phyloP scores from a whole-genome alignment of 2,329 filamentous ascomycete genomes.

The Aspergillus versicolor region DNA sequence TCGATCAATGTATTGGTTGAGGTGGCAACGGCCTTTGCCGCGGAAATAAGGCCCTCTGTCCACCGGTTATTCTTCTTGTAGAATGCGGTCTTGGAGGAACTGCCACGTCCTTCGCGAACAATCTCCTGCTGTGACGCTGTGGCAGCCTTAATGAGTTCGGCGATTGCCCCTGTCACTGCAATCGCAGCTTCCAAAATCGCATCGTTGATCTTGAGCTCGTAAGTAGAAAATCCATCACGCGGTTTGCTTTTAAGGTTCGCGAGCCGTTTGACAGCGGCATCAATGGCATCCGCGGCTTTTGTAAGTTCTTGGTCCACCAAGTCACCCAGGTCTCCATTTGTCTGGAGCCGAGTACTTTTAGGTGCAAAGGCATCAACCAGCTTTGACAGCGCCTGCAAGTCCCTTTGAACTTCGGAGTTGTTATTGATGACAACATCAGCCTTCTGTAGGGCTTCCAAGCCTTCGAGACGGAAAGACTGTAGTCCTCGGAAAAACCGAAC shows the following conservation, averaged over 20 bases:
- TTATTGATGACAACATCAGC: slow-evolving; percentile 96
- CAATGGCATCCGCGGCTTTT: slow-evolving; percentile 93
- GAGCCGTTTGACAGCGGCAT: slow-evolving; percentile 83
- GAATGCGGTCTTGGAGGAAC: slow-evolving; percentile 84
- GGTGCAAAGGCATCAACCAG: slow-evolving; percentile 89
- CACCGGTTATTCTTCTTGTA: slow-evolving; percentile 99
- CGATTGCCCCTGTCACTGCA: slow-evolving; percentile 91
- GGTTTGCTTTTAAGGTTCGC: slow-evolving; percentile 94
- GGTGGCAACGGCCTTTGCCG: slow-evolving; percentile 89
- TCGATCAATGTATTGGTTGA: slow-evolving; percentile 97
- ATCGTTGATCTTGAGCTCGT: slow-evolving; percentile 94
- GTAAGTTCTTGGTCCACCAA: slow-evolving; percentile 87
- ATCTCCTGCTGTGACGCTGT: slow-evolving; percentile 94
- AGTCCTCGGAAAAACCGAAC: slow-evolving; percentile 94
- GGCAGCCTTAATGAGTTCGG: slow-evolving; percentile 90
- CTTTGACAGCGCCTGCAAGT: slow-evolving; percentile 90
- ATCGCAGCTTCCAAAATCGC: slow-evolving; percentile 90
- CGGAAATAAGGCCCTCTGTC: slow-evolving; percentile 96
- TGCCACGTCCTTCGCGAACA: slow-evolving; percentile 85
- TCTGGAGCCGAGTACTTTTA: slow-evolving; percentile 76
- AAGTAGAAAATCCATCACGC: slow-evolving; percentile 91
- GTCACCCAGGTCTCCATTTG: slow-evolving; percentile 83
- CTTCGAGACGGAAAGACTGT: slow-evolving; percentile 90
- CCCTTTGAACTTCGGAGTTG: slow-evolving; percentile 94
- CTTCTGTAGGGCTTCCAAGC: slow-evolving; percentile 86